Base-by-base conservation (phyloP, 179 eudicot genomes). In the Nepenthes alata region DNA sequence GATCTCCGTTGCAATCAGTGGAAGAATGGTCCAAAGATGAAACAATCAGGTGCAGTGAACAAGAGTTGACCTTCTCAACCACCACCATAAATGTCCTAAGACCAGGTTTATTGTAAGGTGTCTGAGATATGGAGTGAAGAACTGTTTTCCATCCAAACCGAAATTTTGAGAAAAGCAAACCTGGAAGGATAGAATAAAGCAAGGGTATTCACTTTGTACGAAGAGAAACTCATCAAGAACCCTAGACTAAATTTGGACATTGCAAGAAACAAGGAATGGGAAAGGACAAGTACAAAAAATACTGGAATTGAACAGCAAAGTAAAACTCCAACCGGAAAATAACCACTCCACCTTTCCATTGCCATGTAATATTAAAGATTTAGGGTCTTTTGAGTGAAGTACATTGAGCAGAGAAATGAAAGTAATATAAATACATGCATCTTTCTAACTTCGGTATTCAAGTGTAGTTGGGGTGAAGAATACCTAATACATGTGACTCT, bases 401-500 rank as follows among this genome's bases (percentile, higher is more conserved):
- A 4, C 5, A 41, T 41, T 41, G 8, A 41, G 2, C 9, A 50
- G 12, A 3, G 53, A 50, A 3, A 11, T 11, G 25, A 50, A 50
- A 3, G 11, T 50, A 50, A 13, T 7, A 41, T 41, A 41, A 7
- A 41, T 4, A 25, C 25, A 41, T 4, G 5, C 45, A 41, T 41
- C 45, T 7, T 25, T 4, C 45, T 41, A 41, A 41, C 8, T 41
- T 4, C 45, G 8, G 45, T 7, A 7, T 41, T 41, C 45, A 41
- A 4, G 8, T 41, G 45, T 4, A 41, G 45, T 53, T 67, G 47
- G 41, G 53, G 52, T 34, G 55, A 64, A 58, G 48, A 62, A 55
- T 93, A 93, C 98, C 97, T 81, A 93, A 77, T 47, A 93, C 96
- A 62, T 86, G 95, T 67, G 88, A 77, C 75, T 93, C 98, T 5